Evolutionary conservation across 208 protist genomes (phyloP), one percentile per base, ranked within the genome.

Genomic region (Endotrypanum monterogeii): DNA sequence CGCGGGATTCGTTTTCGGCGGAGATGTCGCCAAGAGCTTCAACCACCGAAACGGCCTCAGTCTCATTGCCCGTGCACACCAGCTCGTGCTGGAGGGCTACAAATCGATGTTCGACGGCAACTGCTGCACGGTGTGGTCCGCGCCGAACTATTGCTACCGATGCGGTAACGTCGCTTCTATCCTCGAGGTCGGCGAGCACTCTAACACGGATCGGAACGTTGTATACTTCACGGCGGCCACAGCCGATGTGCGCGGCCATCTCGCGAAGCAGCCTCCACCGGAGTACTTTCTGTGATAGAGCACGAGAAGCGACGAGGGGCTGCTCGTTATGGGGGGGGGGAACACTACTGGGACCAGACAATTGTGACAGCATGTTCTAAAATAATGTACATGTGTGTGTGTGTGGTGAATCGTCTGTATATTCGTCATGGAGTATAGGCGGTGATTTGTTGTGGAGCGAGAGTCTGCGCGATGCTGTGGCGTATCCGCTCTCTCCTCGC

Each of bases 81-180:
- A 98, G 78, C 80, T 98, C 5, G 94, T 98, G 12, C 79, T 98
- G 81, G 96, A 99, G 65, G 98, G 98, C 1, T 98, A 98, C 81
- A 96, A 97, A 71, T 91, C 83, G 2, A 96, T 98, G 89, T 99
- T 98, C 77, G 88, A 98, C 60, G 87, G 91, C 61, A 94, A 83
- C 62, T 94, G 96, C 58, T 94, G 94, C 58, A 99, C 98, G 23
- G 97, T 99, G 70, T 99, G 97, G 96, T 98, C 96, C 1, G 96
- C 96, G 7, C 96, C 97, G 28, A 98, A 98, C 74, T 99, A 98
- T 84, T 98, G 95, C 79, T 98, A 98, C 85, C 87, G 93, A 2
- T 97, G 98, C 79, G 98, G 98, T 32, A 98, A 98, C 91, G 88
- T 98, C 3, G 98, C 94, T 2, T 95, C 95, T 20, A 96, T 99